Conservation (phyloP, 305 asterid species). For the Rubia peregrina region DNA sequence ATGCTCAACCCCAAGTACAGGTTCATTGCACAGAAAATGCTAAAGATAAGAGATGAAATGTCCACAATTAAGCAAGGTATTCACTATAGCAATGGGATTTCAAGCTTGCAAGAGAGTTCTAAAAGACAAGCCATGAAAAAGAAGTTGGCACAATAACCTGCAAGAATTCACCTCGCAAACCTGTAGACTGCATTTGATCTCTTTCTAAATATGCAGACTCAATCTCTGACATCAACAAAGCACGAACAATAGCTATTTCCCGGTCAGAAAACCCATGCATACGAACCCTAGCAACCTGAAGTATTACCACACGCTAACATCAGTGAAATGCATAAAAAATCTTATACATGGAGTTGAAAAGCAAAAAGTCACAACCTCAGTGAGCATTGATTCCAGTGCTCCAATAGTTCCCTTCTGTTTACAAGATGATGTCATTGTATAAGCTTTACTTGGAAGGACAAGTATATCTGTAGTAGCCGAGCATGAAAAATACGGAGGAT, state of each 20-base stretch:
- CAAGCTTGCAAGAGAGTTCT: constrained; percentile 1
- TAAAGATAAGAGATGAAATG: constrained; percentile 28
- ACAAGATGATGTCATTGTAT: constrained; percentile 87
- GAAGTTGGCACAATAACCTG: constrained; percentile 33
- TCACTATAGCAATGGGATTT: constrained; percentile 4
- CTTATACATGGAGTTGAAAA: constrained; percentile 13
- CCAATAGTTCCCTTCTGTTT: constrained; percentile 76
- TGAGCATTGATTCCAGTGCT: constrained; percentile 87
- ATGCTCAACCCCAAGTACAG: constrained; percentile 85
- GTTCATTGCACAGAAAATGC: constrained; percentile 94
- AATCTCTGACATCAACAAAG: constrained; percentile 81
- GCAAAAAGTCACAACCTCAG: constrained; percentile 80
- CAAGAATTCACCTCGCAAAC: constrained; percentile 76
- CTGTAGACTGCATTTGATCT: constrained; percentile 83
- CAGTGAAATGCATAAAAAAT: constrained; percentile 27
- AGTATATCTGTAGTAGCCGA: constrained; percentile 87
- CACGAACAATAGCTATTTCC: constrained; percentile 71
- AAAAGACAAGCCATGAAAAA: constrained; percentile 12
- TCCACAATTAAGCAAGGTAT: constrained; percentile 20
- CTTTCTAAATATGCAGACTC: constrained; percentile 94
- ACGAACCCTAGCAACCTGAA: constrained; percentile 90
- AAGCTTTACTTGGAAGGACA: constrained; percentile 74
- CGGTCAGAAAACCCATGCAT: constrained; percentile 87
- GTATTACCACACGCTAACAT: constrained; percentile 19
- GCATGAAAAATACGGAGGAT: constrained; percentile 91